Conservation (phyloP, 768 basidiomycete genomes). For the Tylopilus subfusipes region DNA sequence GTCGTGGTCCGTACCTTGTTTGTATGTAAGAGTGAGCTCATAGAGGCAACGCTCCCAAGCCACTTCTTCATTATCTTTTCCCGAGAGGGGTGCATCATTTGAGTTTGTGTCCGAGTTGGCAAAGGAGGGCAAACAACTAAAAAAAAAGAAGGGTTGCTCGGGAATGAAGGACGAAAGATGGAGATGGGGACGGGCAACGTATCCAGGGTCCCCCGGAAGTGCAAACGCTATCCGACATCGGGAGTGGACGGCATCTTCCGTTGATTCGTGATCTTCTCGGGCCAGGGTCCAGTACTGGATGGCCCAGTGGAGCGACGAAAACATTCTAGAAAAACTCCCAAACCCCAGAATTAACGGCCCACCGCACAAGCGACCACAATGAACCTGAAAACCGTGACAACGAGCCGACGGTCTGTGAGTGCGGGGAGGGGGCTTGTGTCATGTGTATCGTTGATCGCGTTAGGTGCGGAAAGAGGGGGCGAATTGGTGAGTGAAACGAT, state of each 20-base stretch:
- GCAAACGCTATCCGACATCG: not conserved
- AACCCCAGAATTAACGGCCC: not conserved
- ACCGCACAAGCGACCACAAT: slow-evolving; percentile 6
- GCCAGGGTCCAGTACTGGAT: not conserved
- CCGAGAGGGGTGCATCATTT: not conserved
- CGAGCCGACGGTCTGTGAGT: slow-evolving; percentile 7
- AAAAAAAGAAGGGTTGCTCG: not conserved
- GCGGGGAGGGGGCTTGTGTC: slow-evolving; percentile 2
- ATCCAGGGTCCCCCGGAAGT: not conserved
- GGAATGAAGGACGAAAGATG: slow-evolving; percentile 12
- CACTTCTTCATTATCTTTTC: not conserved
- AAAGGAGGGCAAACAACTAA: not conserved
- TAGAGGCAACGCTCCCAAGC: not conserved
- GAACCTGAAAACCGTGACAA: not conserved
- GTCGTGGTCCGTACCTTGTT: slow-evolving; percentile 1
- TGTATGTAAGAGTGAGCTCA: slow-evolving; percentile 14
- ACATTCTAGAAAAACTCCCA: not conserved
- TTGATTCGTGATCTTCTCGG: not conserved
- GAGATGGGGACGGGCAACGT: not conserved
- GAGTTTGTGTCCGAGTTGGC: not conserved
- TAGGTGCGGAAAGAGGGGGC: not conserved
- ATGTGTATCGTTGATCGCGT: slow-evolving; percentile 2
- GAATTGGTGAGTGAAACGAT: not conserved
- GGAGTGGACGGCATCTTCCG: slow-evolving; percentile 2
- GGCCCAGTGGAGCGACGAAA: not conserved